phyloP scores from a whole-genome alignment of 495 filamentous ascomycete species.

The Podospora pseudocomata region DNA sequence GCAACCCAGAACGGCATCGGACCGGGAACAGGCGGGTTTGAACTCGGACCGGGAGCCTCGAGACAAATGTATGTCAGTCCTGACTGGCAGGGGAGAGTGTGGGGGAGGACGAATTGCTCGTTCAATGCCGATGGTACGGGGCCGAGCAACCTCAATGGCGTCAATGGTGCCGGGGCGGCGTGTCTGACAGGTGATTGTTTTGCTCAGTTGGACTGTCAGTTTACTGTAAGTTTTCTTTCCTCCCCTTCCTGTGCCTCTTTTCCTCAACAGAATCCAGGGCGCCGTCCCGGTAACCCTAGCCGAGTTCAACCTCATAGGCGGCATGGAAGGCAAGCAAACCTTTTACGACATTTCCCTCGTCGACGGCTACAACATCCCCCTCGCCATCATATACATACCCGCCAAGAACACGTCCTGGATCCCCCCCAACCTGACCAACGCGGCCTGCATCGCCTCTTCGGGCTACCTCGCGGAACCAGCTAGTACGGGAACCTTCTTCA shows the following conservation, averaged over 20 bases:
- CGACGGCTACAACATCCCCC: constrained; percentile 77
- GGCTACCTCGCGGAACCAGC: constrained; percentile 49
- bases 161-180: constrained; percentile 55
- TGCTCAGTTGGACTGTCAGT: constrained; percentile 60
- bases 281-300: constrained; percentile 65
- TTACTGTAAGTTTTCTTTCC: constrained; percentile 48
- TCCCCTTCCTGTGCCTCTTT: not conserved
- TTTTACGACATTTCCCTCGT: constrained; percentile 85
- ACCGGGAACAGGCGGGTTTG: constrained; percentile 60
- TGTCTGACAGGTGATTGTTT: constrained; percentile 73
- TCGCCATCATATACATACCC: constrained; percentile 62
- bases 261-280: constrained; percentile 40
- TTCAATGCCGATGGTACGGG: constrained; percentile 58
- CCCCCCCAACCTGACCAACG: constrained; percentile 70
- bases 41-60: constrained; percentile 50
- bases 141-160: constrained; percentile 44
- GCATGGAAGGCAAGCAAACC: constrained; percentile 54
- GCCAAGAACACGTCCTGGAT: constrained; percentile 54
- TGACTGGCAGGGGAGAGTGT: constrained; percentile 75
- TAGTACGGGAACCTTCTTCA: constrained; percentile 38
- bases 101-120: constrained; percentile 79
- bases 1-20: constrained; percentile 62
- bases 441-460: constrained; percentile 64
- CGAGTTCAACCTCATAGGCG: constrained; percentile 67
- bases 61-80: constrained; percentile 54